These are phyloP conservation scores for Eimeria nieschulzi DNA, from an alignment of 169 alveolate genomes.

Conservation along the genomic window DNA sequence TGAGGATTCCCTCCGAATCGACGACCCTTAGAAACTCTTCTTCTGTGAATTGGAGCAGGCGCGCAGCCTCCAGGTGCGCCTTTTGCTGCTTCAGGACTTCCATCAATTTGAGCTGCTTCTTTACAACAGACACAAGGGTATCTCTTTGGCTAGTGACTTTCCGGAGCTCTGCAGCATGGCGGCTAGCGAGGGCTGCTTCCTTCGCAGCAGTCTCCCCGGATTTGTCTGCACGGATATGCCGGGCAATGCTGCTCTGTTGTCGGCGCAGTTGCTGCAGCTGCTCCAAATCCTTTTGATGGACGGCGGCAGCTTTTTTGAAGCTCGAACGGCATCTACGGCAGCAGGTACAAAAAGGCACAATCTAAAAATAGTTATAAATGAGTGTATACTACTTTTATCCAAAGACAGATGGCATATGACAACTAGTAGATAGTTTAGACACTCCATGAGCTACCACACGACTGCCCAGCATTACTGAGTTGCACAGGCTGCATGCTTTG, in stretches of 20 bases:
- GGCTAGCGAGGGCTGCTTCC: slow-evolving; percentile 18
- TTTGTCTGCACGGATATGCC: slow-evolving; percentile 36
- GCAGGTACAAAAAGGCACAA: neutral
- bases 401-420: too few species aligned
- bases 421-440: too few species aligned
- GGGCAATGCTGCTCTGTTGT: slow-evolving; percentile 49
- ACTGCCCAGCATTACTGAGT: too few species aligned
- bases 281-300: neutral
- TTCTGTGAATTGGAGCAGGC: slow-evolving; percentile 87
- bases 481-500: too few species aligned
- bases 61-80: slow-evolving; percentile 90
- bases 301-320: slow-evolving; percentile 29
- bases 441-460: too few species aligned
- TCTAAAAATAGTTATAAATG: too few species aligned
- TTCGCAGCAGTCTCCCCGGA: slow-evolving; percentile 34
- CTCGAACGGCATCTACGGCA: slow-evolving; percentile 26
- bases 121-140: slow-evolving; percentile 86
- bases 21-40: slow-evolving; percentile 84
- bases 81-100: slow-evolving; percentile 89
- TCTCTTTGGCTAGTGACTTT: slow-evolving; percentile 80
- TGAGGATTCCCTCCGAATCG: slow-evolving; percentile 19
- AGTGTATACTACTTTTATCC: too few species aligned
- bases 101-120: slow-evolving; percentile 87
- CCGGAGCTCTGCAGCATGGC: slow-evolving; percentile 70
- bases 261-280: slow-evolving; percentile 34